Evolutionary conservation across 805 yeast genomes (phyloP), one percentile per base, ranked within the genome.

Genomic region (Kodamaea kaohsiungensis): DNA sequence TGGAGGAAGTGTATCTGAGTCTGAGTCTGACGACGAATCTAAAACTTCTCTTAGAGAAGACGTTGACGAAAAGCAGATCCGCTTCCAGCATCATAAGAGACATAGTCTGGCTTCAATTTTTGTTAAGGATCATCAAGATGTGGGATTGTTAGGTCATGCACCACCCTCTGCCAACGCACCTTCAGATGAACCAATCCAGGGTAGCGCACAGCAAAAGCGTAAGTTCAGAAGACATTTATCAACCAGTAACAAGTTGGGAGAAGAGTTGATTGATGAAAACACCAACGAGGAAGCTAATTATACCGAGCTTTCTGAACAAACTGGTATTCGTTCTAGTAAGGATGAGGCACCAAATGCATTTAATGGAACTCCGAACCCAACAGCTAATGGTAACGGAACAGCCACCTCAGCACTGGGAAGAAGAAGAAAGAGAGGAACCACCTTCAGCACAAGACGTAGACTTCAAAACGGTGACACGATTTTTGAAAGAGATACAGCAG

Each of bases 401-500:
- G 46, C 33, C 27, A 39, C 43, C 7, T 7, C 43, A 3, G 15
- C 43, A 15, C 43, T 7, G 35, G 18, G 27, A n/a, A 60, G 62
- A 55, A 63, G 69, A 54, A 66, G 72, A 57, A 70, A 70, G 48
- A 71, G 73, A 53, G 73, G 73, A 12, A 72, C 75, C 5, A 69
- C 73, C 2, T 76, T 73, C 49, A 33, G 45, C 19, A 65, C 71
- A 2, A 62, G 77, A 55, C 69, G 73, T 49, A 72, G 66, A 54
- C 64, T 65, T 16, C 61, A 70, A 43, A 67, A 68, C 5, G 76
- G 77, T 16, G 81, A 82, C 50, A 75, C 81, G 47, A 81, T 88
- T 1, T 84, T 80, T 59, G 96, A 88, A 56, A 80, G 88, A 52
- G 86, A 82, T 45, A 84, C 95, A 0, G 96, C 97, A 0, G 91